phyloP scores from a whole-genome alignment of 129 eudicot genomes.

The Arctium lappa region DNA sequence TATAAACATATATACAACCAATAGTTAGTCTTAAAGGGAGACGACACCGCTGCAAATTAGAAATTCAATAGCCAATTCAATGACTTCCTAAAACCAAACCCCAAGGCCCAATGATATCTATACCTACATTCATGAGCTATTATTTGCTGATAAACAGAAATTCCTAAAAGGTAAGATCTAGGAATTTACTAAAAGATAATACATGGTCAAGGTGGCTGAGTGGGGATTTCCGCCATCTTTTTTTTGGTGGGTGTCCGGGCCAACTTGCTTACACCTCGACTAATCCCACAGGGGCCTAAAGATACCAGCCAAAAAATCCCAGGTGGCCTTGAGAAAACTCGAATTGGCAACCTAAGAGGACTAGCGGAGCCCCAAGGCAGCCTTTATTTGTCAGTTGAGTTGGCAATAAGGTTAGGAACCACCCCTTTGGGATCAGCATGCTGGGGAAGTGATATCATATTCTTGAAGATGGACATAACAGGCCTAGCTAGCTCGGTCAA shows the following conservation, averaged over 20 bases:
- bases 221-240: neutral
- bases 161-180: neutral
- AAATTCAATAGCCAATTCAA: neutral
- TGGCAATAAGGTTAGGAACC: too few species aligned
- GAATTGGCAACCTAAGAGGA: too few species aligned
- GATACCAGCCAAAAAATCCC: neutral
- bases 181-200: neutral
- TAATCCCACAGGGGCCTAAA: neutral
- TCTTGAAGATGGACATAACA: too few species aligned
- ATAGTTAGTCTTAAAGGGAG: neutral
- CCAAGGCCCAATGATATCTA: neutral
- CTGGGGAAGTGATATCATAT: neutral
- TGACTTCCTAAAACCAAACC: neutral
- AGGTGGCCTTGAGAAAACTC: neutral
- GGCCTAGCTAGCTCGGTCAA: too few species aligned
- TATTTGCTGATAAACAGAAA: neutral
- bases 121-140: neutral
- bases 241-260: neutral
- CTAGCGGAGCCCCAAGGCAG: too few species aligned
- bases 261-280: neutral
- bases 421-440: too few species aligned
- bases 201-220: neutral
- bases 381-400: too few species aligned
- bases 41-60: neutral
- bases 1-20: neutral